Conservation (phyloP, 2,329 filamentous ascomycete species). For the Exophiala phaeomuriformis region DNA sequence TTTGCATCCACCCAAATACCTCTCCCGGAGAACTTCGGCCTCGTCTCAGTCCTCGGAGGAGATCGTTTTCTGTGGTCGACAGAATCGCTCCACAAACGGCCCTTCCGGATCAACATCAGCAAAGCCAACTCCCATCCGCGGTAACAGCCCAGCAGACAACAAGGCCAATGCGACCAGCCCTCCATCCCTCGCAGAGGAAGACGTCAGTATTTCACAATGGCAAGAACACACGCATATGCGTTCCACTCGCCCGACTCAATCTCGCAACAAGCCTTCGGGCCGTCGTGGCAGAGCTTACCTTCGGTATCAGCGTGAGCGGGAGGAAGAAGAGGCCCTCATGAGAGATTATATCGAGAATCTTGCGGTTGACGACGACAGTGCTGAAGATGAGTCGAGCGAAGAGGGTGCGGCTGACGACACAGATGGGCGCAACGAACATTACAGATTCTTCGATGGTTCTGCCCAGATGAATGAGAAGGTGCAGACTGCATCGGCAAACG, state of each 20-base stretch:
- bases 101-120: background rate
- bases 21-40: constrained; percentile 10
- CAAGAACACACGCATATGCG: background rate
- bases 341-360: constrained; percentile 59
- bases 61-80: constrained; percentile 22
- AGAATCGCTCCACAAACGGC: constrained; percentile 1
- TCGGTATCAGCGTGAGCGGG: background rate
- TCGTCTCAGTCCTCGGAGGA: constrained; percentile 24
- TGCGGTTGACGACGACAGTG: constrained; percentile 26
- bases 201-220: background rate
- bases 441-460: constrained; percentile 31
- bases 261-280: background rate
- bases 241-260: background rate
- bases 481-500: constrained; percentile 19
- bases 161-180: background rate
- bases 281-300: constrained; percentile 4
- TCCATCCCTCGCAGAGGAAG: background rate
- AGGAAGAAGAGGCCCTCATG: constrained; percentile 51
- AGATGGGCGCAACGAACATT: constrained; percentile 30
- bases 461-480: constrained; percentile 37
- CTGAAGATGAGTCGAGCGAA: constrained; percentile 16
- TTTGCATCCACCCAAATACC: background rate
- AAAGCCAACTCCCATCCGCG: background rate
- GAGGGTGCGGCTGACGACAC: constrained; percentile 30
- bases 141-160: background rate